These are phyloP conservation scores for Fusarium tjaetaba DNA, from an alignment of 2,329 filamentous ascomycete genomes.

Conservation along the genomic window DNA sequence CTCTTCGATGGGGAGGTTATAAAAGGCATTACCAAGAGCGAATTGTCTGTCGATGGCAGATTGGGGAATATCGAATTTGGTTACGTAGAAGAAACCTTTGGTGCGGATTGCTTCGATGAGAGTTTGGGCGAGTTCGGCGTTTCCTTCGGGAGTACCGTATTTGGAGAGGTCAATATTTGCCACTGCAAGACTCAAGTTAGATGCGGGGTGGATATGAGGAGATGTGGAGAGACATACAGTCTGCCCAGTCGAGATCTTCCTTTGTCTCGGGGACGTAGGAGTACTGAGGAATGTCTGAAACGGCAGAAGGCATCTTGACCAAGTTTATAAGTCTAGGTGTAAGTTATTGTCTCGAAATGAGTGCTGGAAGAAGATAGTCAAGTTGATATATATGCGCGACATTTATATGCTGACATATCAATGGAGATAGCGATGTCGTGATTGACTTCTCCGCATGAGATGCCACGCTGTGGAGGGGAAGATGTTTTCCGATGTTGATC, in stretches of 20 bases:
- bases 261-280: slow-evolving; percentile 50
- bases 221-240: slow-evolving; percentile 33
- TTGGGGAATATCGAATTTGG: slow-evolving; percentile 68
- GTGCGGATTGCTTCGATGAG: slow-evolving; percentile 49
- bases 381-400: background rate
- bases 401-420: background rate
- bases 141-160: slow-evolving; percentile 47
- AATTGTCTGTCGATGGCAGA: slow-evolving; percentile 68
- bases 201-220: too few species aligned
- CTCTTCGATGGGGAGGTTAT: slow-evolving; percentile 63
- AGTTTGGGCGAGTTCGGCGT: slow-evolving; percentile 41
- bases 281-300: slow-evolving; percentile 38
- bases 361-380: background rate
- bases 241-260: slow-evolving; percentile 51
- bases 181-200: slow-evolving; percentile 20
- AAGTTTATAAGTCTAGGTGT: background rate
- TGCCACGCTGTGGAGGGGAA: background rate
- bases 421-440: background rate
- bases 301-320: background rate
- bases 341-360: background rate
- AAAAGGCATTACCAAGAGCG: slow-evolving; percentile 65
- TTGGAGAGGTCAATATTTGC: slow-evolving; percentile 48
- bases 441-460: background rate
- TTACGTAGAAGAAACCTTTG: slow-evolving; percentile 53
- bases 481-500: background rate